Evolutionary conservation across 768 basidiomycete genomes (phyloP).

Genomic region (Nidularia sp.): DNA sequence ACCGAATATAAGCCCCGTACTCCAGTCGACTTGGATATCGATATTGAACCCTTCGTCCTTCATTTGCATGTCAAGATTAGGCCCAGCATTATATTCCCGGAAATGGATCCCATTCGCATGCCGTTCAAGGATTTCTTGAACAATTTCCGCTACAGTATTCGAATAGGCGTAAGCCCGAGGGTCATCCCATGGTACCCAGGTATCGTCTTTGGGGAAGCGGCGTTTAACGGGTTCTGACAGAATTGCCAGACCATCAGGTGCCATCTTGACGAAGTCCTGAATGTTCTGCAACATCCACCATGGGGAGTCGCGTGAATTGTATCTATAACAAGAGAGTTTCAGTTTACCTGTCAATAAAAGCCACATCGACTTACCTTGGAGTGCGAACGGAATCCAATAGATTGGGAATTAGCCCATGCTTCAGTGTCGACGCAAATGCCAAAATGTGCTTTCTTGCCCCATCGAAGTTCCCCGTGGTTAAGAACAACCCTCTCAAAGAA

Average conservation of each 20-base stretch:
- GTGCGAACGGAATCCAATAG: slow-evolving; percentile 83
- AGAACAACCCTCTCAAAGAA: slow-evolving; percentile 87
- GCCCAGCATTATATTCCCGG: slow-evolving; percentile 94
- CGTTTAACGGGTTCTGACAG: slow-evolving; percentile 81
- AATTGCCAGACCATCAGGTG: slow-evolving; percentile 80
- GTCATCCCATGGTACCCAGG: slow-evolving; percentile 92
- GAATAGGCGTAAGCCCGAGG: slow-evolving; percentile 76
- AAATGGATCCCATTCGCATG: slow-evolving; percentile 92
- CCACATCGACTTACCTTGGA: slow-evolving; percentile 55
- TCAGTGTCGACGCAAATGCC: slow-evolving; percentile 88
- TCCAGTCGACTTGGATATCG: slow-evolving; percentile 93
- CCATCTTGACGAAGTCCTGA: slow-evolving; percentile 84
- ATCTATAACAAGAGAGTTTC: slow-evolving; percentile 35
- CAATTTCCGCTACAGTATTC: slow-evolving; percentile 86
- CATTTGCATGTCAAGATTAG: slow-evolving; percentile 98
- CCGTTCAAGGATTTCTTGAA: slow-evolving; percentile 94
- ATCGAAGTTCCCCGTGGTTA: slow-evolving; percentile 86
- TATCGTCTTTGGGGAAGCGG: slow-evolving; percentile 93
- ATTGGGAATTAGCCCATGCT: slow-evolving; percentile 96
- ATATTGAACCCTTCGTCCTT: slow-evolving; percentile 89
- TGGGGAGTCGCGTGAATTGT: slow-evolving; percentile 96
- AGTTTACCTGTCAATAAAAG: background rate
- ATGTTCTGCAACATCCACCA: slow-evolving; percentile 99
- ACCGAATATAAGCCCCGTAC: slow-evolving; percentile 84
- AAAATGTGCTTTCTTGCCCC: slow-evolving; percentile 89